Conservation (phyloP, 108 stramenopile genomes). For the Skeletonema menzelii region DNA sequence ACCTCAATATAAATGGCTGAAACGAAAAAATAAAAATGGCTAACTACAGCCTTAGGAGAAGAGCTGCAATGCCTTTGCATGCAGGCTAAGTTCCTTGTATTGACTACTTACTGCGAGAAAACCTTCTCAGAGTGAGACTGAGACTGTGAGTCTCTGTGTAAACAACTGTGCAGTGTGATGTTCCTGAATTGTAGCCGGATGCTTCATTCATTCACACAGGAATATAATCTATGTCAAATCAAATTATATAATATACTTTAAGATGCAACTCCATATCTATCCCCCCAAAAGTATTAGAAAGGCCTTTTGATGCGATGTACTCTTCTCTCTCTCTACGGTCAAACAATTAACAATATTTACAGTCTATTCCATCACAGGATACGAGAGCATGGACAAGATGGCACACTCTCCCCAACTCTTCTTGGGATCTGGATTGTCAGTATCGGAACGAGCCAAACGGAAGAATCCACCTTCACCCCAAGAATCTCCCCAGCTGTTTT, state of each 20-base stretch:
- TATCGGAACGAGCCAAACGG: conserved; percentile 65
- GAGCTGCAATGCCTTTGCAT: no score
- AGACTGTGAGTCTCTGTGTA: no score
- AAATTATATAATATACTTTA: neutral
- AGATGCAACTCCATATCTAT: neutral
- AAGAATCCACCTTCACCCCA: conserved; percentile 95
- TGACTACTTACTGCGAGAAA: no score
- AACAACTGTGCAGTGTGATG: no score
- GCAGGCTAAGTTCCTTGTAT: no score
- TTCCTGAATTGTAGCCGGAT: no score
- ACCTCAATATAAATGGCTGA: no score
- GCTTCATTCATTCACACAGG: no score
- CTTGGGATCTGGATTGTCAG: conserved; percentile 47
- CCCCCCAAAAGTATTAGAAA: neutral
- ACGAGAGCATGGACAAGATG: conserved; percentile 53
- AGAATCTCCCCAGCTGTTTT: conserved; percentile 88
- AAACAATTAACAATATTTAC: neutral
- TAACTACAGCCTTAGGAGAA: no score
- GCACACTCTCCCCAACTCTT: conserved; percentile 83
- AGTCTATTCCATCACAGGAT: conserved; percentile 41
- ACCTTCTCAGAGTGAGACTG: no score
- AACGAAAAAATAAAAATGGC: no score
- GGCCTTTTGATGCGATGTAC: neutral
- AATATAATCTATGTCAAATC: neutral
- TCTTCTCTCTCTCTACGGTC: neutral